Conservation (phyloP, 768 basidiomycete species). For the Pleurotus ostreatus region DNA sequence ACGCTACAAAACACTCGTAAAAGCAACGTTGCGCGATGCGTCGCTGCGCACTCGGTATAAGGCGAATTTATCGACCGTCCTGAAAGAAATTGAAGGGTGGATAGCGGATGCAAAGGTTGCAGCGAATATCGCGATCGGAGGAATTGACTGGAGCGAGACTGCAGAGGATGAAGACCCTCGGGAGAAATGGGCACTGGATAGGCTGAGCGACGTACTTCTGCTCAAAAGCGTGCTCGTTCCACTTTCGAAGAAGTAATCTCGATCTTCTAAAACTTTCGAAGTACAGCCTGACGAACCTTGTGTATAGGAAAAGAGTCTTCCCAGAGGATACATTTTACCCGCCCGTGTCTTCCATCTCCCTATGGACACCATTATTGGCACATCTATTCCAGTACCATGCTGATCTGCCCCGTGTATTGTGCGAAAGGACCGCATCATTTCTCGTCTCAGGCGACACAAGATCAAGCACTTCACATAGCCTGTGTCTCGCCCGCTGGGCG, state of each 20-base stretch:
- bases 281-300: constrained; percentile 45
- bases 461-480: constrained; percentile 35
- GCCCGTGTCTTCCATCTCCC: constrained; percentile 42
- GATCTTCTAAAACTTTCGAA: constrained; percentile 25
- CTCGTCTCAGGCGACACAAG: constrained; percentile 29
- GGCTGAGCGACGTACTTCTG: constrained; percentile 61
- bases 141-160: constrained; percentile 42
- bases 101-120: constrained; percentile 69
- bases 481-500: constrained; percentile 68
- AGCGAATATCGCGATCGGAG: constrained; percentile 44
- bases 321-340: constrained; percentile 40
- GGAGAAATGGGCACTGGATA: constrained; percentile 67
- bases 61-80: constrained; percentile 40
- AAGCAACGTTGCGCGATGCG: constrained; percentile 58
- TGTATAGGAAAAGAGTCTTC: constrained; percentile 51
- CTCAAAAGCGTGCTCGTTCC: constrained; percentile 79
- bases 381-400: constrained; percentile 56
- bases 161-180: constrained; percentile 42
- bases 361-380: constrained; percentile 65
- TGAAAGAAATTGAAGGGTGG: constrained; percentile 75
- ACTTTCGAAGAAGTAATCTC: constrained; percentile 68
- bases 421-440: constrained; percentile 36
- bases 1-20: constrained; percentile 67
- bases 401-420: constrained; percentile 47
- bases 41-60: constrained; percentile 52